phyloP scores from a whole-genome alignment of 768 basidiomycete species.

The Cystobasidium onofrii region DNA sequence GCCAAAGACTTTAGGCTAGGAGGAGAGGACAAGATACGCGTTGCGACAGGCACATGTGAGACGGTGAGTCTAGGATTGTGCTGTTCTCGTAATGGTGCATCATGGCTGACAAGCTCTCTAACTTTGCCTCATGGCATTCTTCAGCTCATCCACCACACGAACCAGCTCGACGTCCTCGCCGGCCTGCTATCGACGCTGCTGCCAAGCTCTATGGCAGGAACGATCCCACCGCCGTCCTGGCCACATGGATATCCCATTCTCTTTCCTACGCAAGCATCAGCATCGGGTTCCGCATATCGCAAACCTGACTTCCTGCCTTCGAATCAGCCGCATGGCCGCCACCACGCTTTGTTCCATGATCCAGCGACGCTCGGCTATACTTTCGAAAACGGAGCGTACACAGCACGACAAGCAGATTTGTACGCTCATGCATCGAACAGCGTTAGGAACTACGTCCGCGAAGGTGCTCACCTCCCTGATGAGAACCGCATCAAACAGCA shows the following conservation, averaged over 20 bases:
- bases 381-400: slow-evolving; percentile 1
- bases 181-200: slow-evolving; percentile 27
- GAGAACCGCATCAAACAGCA: slow-evolving; percentile 3
- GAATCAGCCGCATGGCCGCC: neutral
- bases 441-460: slow-evolving; percentile 11
- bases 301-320: slow-evolving; percentile 22
- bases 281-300: slow-evolving; percentile 26
- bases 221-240: slow-evolving; percentile 18
- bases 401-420: neutral
- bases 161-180: slow-evolving; percentile 30
- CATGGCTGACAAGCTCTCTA: neutral
- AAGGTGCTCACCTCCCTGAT: slow-evolving; percentile 7
- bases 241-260: slow-evolving; percentile 31
- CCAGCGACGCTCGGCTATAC: neutral
- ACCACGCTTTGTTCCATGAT: neutral
- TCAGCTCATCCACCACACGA: slow-evolving; percentile 29
- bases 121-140: neutral
- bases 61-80: slow-evolving; percentile 19
- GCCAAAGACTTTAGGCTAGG: slow-evolving; percentile 49
- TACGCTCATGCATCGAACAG: slow-evolving; percentile 6
- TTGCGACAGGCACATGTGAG: slow-evolving; percentile 43
- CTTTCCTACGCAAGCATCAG: slow-evolving; percentile 18
- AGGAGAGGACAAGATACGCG: slow-evolving; percentile 43
- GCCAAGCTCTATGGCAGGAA: slow-evolving; percentile 24
- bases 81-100: no score